Conservation (phyloP, 345 rosid species). For the Trapa bicornis region DNA sequence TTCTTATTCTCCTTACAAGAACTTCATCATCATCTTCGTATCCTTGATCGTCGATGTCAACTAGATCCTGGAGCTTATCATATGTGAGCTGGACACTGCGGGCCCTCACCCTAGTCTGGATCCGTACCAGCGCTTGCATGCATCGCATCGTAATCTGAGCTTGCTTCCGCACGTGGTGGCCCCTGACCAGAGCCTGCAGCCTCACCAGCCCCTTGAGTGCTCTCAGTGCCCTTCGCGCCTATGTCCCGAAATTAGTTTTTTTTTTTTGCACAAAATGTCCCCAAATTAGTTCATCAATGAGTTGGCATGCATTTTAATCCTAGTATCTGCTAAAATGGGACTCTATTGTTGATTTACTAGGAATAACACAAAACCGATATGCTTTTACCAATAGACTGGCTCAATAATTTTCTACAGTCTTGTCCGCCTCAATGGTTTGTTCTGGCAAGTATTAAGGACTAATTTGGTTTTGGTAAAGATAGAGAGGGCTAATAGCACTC, state of each 20-base stretch:
- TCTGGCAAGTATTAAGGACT: too few relatives aligned
- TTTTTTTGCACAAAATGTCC: too few relatives aligned
- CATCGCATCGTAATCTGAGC: conserved; percentile 96
- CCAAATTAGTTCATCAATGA: too few relatives aligned
- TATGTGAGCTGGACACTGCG: conserved; percentile 57
- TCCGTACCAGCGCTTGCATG: conserved; percentile 94
- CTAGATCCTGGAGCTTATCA: conserved; percentile 29
- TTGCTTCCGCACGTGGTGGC: conserved; percentile 86
- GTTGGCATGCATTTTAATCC: too few relatives aligned
- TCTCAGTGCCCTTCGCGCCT: conserved; percentile 92
- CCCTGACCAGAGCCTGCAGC: conserved; percentile 90
- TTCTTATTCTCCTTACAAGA: conserved; percentile 9
- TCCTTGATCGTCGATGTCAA: conserved; percentile 15
- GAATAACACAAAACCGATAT: too few relatives aligned
- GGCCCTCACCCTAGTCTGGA: conserved; percentile 81
- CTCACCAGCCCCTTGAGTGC: conserved; percentile 91
- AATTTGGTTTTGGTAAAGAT: too few relatives aligned
- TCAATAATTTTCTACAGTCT: too few relatives aligned
- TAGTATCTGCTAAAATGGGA: too few relatives aligned
- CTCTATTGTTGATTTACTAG: too few relatives aligned
- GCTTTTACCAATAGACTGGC: too few relatives aligned
- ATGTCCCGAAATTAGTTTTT: not conserved
- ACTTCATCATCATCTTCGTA: conserved; percentile 14
- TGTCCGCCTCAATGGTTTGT: too few relatives aligned
- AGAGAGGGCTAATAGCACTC: too few relatives aligned